Conservation (phyloP, 2,329 filamentous ascomycete species). For the Penicillium sclerotiorum region DNA sequence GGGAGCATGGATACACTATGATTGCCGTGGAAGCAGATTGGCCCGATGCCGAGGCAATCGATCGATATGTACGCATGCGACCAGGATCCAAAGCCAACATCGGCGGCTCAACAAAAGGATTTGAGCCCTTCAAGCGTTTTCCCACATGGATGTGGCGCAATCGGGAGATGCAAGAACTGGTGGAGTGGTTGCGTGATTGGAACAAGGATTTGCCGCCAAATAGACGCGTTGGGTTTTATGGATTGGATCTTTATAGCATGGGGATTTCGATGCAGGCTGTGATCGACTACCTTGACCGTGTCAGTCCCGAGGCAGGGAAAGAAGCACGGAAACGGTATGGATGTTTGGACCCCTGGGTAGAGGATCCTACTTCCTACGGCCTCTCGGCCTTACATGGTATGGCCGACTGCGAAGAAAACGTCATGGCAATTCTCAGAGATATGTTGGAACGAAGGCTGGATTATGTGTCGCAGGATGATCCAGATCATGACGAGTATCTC, state of each 20-base stretch:
- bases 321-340: slow-evolving; percentile 50
- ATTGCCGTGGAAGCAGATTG: slow-evolving; percentile 58
- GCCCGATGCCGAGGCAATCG: slow-evolving; percentile 56
- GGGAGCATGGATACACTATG: slow-evolving; percentile 54
- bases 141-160: slow-evolving; percentile 63
- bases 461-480: slow-evolving; percentile 33
- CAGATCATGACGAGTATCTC: slow-evolving; percentile 52
- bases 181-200: slow-evolving; percentile 54
- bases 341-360: slow-evolving; percentile 52
- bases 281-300: slow-evolving; percentile 51
- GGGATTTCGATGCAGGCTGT: slow-evolving; percentile 51
- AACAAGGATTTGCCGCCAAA: slow-evolving; percentile 39
- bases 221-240: slow-evolving; percentile 49
- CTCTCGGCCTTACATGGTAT: slow-evolving; percentile 46
- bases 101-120: slow-evolving; percentile 26
- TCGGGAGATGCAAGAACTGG: slow-evolving; percentile 53
- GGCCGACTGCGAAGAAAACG: slow-evolving; percentile 50
- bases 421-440: slow-evolving; percentile 50
- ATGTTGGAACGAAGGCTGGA: slow-evolving; percentile 48
- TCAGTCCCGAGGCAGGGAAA: slow-evolving; percentile 49
- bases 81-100: slow-evolving; percentile 40
- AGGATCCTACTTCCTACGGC: slow-evolving; percentile 54
- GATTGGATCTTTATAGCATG: slow-evolving; percentile 57
- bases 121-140: slow-evolving; percentile 53
- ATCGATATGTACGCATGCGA: slow-evolving; percentile 54